phyloP scores from a whole-genome alignment of 495 filamentous ascomycete genomes.

The Penicillium soppii region DNA sequence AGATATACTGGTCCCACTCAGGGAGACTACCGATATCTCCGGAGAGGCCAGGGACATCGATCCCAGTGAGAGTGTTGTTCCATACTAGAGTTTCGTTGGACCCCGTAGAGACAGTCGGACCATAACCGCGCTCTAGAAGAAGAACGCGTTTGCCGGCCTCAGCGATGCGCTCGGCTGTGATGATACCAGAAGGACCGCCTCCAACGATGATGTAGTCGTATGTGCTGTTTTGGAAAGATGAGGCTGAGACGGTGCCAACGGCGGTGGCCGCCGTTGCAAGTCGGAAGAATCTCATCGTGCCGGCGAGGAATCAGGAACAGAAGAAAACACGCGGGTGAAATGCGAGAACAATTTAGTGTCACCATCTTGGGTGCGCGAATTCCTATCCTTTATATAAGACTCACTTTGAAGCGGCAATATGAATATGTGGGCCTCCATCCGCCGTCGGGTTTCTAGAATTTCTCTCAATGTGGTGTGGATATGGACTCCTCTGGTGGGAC shows the following conservation, averaged over 20 bases:
- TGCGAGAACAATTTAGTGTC: no score
- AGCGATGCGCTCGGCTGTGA: conserved; percentile 60
- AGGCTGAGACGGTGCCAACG: conserved; percentile 5
- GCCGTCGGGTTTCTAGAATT: no score
- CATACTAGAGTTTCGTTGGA: conserved; percentile 28
- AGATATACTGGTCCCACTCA: conserved; percentile 35
- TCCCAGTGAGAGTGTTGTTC: conserved; percentile 57
- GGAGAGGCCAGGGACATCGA: conserved; percentile 71
- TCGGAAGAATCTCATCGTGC: no score
- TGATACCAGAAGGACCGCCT: conserved; percentile 36
- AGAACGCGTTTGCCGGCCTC: conserved; percentile 52
- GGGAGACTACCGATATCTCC: conserved; percentile 23
- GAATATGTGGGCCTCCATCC: no score
- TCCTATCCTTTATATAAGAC: conserved; percentile 59
- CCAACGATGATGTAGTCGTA: conserved; percentile 35
- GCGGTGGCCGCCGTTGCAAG: no score
- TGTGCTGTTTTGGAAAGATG: conserved; percentile 14
- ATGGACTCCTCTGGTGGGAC: no score
- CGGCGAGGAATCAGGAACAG: no score
- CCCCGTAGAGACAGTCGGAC: conserved; percentile 28
- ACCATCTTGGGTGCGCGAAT: conserved; percentile 59
- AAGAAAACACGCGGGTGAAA: no score
- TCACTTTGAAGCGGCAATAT: no score
- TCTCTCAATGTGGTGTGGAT: no score
- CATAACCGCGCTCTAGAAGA: conserved; percentile 36